Conservation (phyloP, 495 filamentous ascomycete species). For the Talaromyces ruber region DNA sequence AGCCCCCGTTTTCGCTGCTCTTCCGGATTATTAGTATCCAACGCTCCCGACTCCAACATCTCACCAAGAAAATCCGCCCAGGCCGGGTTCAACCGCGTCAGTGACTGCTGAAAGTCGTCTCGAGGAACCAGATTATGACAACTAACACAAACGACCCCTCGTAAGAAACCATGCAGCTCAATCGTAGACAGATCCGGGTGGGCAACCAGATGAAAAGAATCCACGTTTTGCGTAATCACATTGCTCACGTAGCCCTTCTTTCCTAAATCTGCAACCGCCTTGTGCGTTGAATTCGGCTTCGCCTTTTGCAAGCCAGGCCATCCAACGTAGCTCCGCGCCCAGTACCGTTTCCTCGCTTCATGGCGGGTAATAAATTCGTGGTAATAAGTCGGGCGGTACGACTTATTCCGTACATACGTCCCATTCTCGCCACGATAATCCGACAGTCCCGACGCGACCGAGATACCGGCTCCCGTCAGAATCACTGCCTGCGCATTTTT, state of each 20-base stretch:
- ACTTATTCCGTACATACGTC: constrained; percentile 84
- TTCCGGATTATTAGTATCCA: constrained; percentile 67
- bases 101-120: constrained; percentile 62
- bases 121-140: constrained; percentile 62
- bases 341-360: constrained; percentile 88
- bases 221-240: constrained; percentile 93
- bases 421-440: constrained; percentile 88
- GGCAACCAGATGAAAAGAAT: constrained; percentile 76
- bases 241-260: constrained; percentile 60
- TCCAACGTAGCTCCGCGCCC: constrained; percentile 89
- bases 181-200: constrained; percentile 69
- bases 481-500: constrained; percentile 55
- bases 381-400: constrained; percentile 87
- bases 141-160: constrained; percentile 72
- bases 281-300: constrained; percentile 71
- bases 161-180: constrained; percentile 86
- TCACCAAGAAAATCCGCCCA: constrained; percentile 74
- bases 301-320: constrained; percentile 76
- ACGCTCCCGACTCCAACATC: constrained; percentile 60
- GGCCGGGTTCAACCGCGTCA: constrained; percentile 72
- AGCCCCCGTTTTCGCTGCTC: constrained; percentile 61
- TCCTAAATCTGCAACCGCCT: constrained; percentile 62
- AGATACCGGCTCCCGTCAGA: constrained; percentile 87
- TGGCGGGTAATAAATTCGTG: constrained; percentile 77
- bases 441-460: constrained; percentile 83